Evolutionary conservation across 495 filamentous ascomycete species (phyloP).

Genomic region (Parachaetomium inaequale): DNA sequence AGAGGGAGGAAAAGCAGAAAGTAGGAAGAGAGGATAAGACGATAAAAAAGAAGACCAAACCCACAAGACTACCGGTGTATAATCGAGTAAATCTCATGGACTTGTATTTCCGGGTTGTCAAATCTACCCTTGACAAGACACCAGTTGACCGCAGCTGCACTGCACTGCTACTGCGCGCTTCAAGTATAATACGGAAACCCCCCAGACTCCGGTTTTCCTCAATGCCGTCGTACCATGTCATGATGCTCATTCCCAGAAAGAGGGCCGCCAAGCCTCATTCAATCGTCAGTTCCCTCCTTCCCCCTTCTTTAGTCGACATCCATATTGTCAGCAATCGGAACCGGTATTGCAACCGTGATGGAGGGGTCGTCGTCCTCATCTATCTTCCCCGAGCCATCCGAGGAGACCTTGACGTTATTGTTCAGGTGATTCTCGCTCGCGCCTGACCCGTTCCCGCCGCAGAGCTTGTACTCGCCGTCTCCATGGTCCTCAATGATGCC

Average conservation of each 20-base stretch:
- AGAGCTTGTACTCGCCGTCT: slow-evolving; percentile 49
- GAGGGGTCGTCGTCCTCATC: slow-evolving; percentile 37
- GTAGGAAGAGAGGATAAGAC: no score
- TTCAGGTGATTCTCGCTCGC: slow-evolving; percentile 21
- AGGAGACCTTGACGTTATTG: slow-evolving; percentile 14
- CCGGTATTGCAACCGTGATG: slow-evolving; percentile 33
- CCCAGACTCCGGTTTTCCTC: background rate
- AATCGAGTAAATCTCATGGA: no score
- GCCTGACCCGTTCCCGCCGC: slow-evolving; percentile 30
- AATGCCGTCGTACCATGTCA: slow-evolving; percentile 3
- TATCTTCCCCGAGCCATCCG: slow-evolving; percentile 20
- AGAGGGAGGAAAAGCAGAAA: background rate
- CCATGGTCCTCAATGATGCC: slow-evolving; percentile 55
- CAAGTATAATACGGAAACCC: no score
- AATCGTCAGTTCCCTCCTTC: background rate
- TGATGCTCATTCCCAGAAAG: background rate
- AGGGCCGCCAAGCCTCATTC: background rate
- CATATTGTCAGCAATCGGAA: slow-evolving; percentile 22
- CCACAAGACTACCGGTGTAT: no score
- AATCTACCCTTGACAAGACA: background rate
- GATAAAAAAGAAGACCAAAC: background rate
- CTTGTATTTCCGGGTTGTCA: no score
- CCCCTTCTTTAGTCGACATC: slow-evolving; percentile 26
- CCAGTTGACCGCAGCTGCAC: background rate
- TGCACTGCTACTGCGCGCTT: no score